Conservation (phyloP, 306 rosid genomes). For the Vachellia pachyceras region DNA sequence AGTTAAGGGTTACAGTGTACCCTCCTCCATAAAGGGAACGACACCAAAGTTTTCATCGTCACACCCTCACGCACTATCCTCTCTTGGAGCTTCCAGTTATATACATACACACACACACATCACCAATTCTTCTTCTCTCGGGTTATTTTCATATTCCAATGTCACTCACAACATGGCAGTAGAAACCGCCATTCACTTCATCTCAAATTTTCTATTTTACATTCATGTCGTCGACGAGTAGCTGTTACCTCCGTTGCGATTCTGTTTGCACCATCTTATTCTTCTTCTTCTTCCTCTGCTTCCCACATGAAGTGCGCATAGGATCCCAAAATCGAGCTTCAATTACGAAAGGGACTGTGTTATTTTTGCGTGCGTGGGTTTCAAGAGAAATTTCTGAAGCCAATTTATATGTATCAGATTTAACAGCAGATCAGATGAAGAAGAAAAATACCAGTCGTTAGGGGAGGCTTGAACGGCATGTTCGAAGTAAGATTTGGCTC, state of each 20-base stretch:
- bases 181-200: background rate
- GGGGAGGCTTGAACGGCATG: conserved; percentile 58
- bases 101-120: background rate
- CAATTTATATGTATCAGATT: background rate
- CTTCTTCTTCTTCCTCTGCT: conserved; percentile 49
- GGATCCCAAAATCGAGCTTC: conserved; percentile 62
- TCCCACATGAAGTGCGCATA: conserved; percentile 70
- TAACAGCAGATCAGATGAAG: background rate
- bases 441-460: conserved; percentile 48
- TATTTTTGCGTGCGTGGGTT: background rate
- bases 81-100: conserved; percentile 20
- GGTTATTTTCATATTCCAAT: background rate
- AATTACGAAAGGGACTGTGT: background rate
- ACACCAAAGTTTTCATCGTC: background rate
- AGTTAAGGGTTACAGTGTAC: background rate
- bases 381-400: background rate
- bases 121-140: background rate
- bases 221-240: conserved; percentile 30
- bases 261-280: background rate
- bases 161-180: background rate
- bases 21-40: background rate
- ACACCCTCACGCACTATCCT: background rate
- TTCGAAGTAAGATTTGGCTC: conserved; percentile 38
- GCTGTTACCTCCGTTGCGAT: conserved; percentile 33
- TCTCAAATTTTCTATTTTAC: background rate